Evolutionary conservation across 2,329 filamentous ascomycete species (phyloP), one percentile per base, ranked within the genome.

Genomic region (Cercospora sp.): DNA sequence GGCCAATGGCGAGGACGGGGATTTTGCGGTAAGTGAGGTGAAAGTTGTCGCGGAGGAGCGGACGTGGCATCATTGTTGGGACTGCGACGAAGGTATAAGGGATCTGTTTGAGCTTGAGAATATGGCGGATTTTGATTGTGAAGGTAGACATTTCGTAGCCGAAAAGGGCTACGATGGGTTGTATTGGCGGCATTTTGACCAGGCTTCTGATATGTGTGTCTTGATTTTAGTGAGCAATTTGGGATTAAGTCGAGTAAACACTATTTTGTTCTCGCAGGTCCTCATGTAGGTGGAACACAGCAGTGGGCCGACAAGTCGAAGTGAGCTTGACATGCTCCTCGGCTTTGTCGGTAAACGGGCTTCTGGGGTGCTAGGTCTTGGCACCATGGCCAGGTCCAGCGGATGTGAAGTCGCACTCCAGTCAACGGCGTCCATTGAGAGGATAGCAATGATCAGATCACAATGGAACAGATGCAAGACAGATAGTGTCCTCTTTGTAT

Each of bases 51-150:
- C 72, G 73, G 1, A 82, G 71, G 30, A 79, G 55, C 1, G 80
- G 78, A 1, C 80, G 73, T 1, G 80, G 80, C 73, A 81, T 78
- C 78, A 81, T 81, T 8, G 76, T 78, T 1, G 79, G 79, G 18
- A 65, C 66, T 26, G 77, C 67, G 30, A 81, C 71, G 69, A 80
- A 81, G 6, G 76, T 76, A 64, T 80, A 81, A 1, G 79, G 75
- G 33, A 81, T 75, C 57, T 76, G 73, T 67, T 81, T 81, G 60
- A 82, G 68, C 28, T 74, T 72, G 23, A 82, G 72, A 5, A 73
- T 74, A 18, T 80, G 73, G 26, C 78, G 72, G 20, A 80, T 76
- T 71, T 82, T 82, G 60, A 78, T 77, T 2, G 73, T 75, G 66
- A 76, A 77, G 30, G 75, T 70, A 7, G 70, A 73, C 57, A 72